A percentile compares a stretch with the other conserved stretches of the same genome.
Evolutionary conservation across 108 stramenopile species (phyloP).

Genomic region (Seminavis robusta): DNA sequence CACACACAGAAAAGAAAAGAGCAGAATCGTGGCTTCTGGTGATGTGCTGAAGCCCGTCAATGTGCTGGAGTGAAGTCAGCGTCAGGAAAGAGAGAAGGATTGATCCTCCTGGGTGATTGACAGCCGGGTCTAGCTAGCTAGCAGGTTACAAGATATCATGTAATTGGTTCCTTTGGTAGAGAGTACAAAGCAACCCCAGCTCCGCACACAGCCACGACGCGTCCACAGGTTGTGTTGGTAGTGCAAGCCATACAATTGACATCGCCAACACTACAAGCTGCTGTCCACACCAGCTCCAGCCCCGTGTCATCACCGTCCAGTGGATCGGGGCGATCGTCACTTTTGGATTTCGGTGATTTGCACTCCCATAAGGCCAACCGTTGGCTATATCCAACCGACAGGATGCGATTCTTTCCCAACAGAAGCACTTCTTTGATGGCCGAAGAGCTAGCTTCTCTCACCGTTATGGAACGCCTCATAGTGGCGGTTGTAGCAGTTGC

Average conservation of each 20-base stretch:
- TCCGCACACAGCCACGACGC: constrained; percentile 34
- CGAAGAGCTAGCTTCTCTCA: constrained; percentile 50
- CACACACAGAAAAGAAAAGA: too few relatives aligned
- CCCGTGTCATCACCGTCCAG: too few relatives aligned
- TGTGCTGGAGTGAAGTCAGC: too few relatives aligned
- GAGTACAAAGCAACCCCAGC: constrained; percentile 49
- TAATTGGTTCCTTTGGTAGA: too few relatives aligned
- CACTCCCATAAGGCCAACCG: constrained; percentile 39
- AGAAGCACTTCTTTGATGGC: constrained; percentile 57
- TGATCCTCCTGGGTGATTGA: too few relatives aligned
- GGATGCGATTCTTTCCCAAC: constrained; percentile 12
- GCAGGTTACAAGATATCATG: too few relatives aligned
- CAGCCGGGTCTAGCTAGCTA: too few relatives aligned
- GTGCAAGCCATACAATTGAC: constrained; percentile 31
- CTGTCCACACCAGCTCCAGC: background rate
- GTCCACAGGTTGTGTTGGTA: constrained; percentile 7
- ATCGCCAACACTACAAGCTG: constrained; percentile 32
- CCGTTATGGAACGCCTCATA: background rate
- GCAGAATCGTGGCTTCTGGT: too few relatives aligned
- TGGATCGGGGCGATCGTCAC: background rate
- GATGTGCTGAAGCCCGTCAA: too few relatives aligned
- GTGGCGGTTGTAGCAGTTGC: background rate
- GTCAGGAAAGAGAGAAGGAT: too few relatives aligned
- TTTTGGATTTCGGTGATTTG: background rate
- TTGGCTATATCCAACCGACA: constrained; percentile 56